Percentiles rank a stretch among this genome's conserved stretches.
Evolutionary conservation across 2,329 filamentous ascomycete species (phyloP).

Genomic region (Teratosphaeria destructans): DNA sequence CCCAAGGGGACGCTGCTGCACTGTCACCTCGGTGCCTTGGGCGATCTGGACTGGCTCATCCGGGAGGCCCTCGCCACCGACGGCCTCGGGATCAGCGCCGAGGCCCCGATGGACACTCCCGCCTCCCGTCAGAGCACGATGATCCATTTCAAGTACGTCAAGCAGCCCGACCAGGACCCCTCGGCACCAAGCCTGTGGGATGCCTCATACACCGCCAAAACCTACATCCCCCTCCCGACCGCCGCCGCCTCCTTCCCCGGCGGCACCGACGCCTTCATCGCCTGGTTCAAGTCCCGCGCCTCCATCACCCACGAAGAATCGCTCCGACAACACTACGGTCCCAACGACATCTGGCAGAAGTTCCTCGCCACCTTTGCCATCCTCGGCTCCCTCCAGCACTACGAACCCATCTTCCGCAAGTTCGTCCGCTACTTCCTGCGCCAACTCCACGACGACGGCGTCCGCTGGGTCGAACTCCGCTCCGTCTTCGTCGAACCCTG

Average conservation of each 20-base stretch:
- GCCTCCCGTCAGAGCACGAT: slow-evolving; percentile 44
- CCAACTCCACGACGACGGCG: slow-evolving; percentile 66
- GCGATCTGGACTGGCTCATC: slow-evolving; percentile 73
- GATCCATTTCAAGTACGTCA: slow-evolving; percentile 46
- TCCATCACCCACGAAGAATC: slow-evolving; percentile 63
- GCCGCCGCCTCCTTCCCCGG: slow-evolving; percentile 70
- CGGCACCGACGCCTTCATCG: slow-evolving; percentile 60
- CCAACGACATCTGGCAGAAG: slow-evolving; percentile 76
- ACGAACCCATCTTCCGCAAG: slow-evolving; percentile 77
- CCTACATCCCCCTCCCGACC: slow-evolving; percentile 46
- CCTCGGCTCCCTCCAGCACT: slow-evolving; percentile 65
- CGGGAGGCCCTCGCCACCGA: slow-evolving; percentile 59
- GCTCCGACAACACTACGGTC: slow-evolving; percentile 69
- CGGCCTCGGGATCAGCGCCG: slow-evolving; percentile 60
- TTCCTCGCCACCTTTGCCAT: slow-evolving; percentile 66
- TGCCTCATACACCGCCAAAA: slow-evolving; percentile 48
- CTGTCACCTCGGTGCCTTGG: slow-evolving; percentile 84
- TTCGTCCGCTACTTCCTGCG: slow-evolving; percentile 64
- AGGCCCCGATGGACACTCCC: slow-evolving; percentile 45
- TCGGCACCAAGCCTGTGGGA: slow-evolving; percentile 53
- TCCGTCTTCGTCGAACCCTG: slow-evolving; percentile 65
- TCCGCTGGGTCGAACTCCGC: slow-evolving; percentile 75
- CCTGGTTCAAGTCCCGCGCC: slow-evolving; percentile 65
- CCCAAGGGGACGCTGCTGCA: slow-evolving; percentile 82
- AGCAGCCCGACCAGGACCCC: slow-evolving; percentile 17